Base-by-base conservation (phyloP, 495 filamentous ascomycete species). In the Bacidia gigantensis region DNA sequence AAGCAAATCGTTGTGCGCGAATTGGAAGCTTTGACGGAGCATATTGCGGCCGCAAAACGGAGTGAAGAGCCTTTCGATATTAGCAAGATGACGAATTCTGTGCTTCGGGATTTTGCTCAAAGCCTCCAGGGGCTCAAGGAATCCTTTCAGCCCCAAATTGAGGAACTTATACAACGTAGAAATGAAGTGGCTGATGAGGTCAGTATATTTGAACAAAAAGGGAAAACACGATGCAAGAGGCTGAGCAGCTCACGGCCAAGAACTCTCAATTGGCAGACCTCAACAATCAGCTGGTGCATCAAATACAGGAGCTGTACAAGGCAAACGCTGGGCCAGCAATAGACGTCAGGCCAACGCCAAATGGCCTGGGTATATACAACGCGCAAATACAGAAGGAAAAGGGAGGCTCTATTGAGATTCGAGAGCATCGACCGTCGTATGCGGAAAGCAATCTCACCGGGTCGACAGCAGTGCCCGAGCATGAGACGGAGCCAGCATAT, bases 1-100 rank as follows among this genome's bases (percentile, higher is more conserved):
- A 84, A 89, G 23, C 93, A 99, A 65, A 88, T 96, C 58, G 88
- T 95, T 61, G 79, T 99, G 51, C 82, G 87, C 20, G 89, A 99
- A 62, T 74, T 99, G 21, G 84, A 89, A 53, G 81, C 89, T 11
- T 77, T 97, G 55, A 87, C 89, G 3, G 86, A 92, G 21, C 78
- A 83, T 52, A 70, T 86, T 11, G 77, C 79, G 56, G 72, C 73
- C 63, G 86, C 72, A 46, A 87, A 84, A 65, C 75, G 80, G 18
- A 76, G 69, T 56, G 71, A 65, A 40, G 73, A 82, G 51, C 79
- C 84, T 11, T 69, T 89, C 51, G 83, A 89, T 59, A 69, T 84
- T 38, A 75, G 73, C 12, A 84, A 87, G 60, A 68, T 97, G 25
- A 86, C 90, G 58, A 87, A 87, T 10, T 81, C 84, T 50, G 84